Base-by-base conservation (phyloP, 352 stramenopile genomes). In the Thraustochytrium sp. region DNA sequence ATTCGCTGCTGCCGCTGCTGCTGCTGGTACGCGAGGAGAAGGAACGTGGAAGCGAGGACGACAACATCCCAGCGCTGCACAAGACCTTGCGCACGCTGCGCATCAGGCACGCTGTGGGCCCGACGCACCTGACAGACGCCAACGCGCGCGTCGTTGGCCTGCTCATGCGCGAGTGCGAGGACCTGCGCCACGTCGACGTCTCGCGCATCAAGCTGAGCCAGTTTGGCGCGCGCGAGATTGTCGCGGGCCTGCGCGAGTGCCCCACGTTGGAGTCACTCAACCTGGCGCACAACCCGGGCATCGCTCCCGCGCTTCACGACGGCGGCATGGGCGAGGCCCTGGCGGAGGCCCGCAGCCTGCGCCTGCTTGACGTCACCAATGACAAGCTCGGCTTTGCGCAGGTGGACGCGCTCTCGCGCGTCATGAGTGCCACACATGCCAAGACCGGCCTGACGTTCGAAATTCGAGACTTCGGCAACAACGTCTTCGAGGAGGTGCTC, bases 401-500 rank as follows among this genome's bases (percentile, higher is more conserved):
- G 36, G 72, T 80, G 1, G n/a, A 80, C 23, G 37, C 26, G 0
- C 31, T 75, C 36, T 37, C 51, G 23, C 5, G 8, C 51, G 68
- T 44, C 13, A 42, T 80, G 42, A 76, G 26, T 11, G 34, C 76
- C 8, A 84, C 46, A 29, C 34, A 48, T 16, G 61, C 75, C n/a
- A 84, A 51, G 36, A 37, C 55, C 23, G 49, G 56, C 0, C 31
- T 63, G n/a, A 29, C 21, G 3, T 76, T 64, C 59, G 34, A 84
- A 16, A 77, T 86, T 1, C 51, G 31, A 4, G 84, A 85, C 37
- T 26, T 59, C n/a, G 83, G 83, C 38, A 86, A 86, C 78, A 84
- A 86, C 54, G 77, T 86, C 9, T 86, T 86, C 46, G 83, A 86
- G 36, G 83, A 86, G 53, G 65, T 89, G 18, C 68, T 89, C 31